Evolutionary conservation across 345 rosid genomes (phyloP), one percentile per base, ranked within the genome.

Genomic region (Chamaenerion angustifolium): DNA sequence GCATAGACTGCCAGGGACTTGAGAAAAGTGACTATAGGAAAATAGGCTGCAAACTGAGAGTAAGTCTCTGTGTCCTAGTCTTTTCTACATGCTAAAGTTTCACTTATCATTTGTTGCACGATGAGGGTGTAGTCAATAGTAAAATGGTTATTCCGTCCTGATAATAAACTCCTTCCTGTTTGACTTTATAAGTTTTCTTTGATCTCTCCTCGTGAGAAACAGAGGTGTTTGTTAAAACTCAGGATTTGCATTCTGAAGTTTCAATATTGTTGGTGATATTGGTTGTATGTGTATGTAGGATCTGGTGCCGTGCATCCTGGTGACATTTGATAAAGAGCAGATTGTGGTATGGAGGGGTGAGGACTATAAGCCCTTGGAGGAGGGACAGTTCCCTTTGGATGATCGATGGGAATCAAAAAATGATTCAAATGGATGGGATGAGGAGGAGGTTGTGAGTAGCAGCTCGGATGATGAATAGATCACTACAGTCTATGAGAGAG

Each of bases 291-390:
- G 52, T 40, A 21, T 65, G 56, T 57, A 89, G 92, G 97, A 86
- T 63, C 52, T 83, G 72, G 78, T 87, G 56, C 95, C 96, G 17
- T 92, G 96, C 57, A 58, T 78, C 42, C 78, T 75, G 46, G 93
- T 92, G 56, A 84, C 96, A 62, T 87, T 87, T 71, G 93, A 79
- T 43, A 92, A 87, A 73, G 93, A 87, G 68, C 96, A 87, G 71
- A 77, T 92, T 51, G 93, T 92, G 53, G 72, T 74, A 3, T 87
- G 96, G 93, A 75, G 83, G 57, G 96, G 89, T 42, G 65, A 70
- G 48, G 79, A 81, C 57, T 83, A 76, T 48, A 75, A 72, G 54
- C 83, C 87, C 42, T 62, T 68, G 14, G 64, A 75, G 58, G 76
- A 69, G 40, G 84, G 61, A 7, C 50, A 43, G 6, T 69, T 69